Base-by-base conservation (phyloP, 139 green algal genomes). In the Yamagishiella unicocca region DNA sequence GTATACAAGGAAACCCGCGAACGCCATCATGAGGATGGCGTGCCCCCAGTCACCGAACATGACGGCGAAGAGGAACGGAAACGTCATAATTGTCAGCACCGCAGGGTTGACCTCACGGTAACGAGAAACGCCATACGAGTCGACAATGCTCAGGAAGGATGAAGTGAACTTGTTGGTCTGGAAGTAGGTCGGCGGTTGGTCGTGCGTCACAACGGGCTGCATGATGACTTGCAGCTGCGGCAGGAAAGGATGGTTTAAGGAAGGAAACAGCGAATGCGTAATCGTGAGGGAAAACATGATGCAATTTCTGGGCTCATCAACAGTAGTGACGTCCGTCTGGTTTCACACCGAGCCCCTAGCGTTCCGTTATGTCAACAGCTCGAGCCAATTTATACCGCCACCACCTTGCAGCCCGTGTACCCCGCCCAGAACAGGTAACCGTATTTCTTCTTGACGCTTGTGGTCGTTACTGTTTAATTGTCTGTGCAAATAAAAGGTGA, bases 1-100 rank as follows among this genome's bases (percentile, higher is more conserved):
- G 29, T 91, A 19, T 9, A 99, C 84, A 89, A 99, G 78, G 66
- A 88, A 96, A 21, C 94, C 37, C 9, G 94, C 95, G 58, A 96
- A 95, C 27, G 94, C 7, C 14, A 98, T 92, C 95, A 99, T 97
- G 9, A 99, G 84, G 33, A 98, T 68, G 50, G 94, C 98, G 83
- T 99, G 98, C 5, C 97, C 98, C 64, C 99, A 89, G 89, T 99
- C 98, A 17, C 98, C 98, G 93, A 99, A 99, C 98, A 99, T 99
- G 91, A 99, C 95, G 25, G 98, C 97, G 85, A 99, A 99, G 19
- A 99, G 93, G 94, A 99, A 99, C 38, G 98, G 98, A 90, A 99
- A 99, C 72, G 98, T 99, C 55, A 98, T 92, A 75, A 99, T 98
- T 80, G 98, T 98, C 92, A 99, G 97, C 22, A 98, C 94, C 2